phyloP scores from a whole-genome alignment of 1,139 yeast genomes.

The Torulaspora pretoriensis region DNA sequence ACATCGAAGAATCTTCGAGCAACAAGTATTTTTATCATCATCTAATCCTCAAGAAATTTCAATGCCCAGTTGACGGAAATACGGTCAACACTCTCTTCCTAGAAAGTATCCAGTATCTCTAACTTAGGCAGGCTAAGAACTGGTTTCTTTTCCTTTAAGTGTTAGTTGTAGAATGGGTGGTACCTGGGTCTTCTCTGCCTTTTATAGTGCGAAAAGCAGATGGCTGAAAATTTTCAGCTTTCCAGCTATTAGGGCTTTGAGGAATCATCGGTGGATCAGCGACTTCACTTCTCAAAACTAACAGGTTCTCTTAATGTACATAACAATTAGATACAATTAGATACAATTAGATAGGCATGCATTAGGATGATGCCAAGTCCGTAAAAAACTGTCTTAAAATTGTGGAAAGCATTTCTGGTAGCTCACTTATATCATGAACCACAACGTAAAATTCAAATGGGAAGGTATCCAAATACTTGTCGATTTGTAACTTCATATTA shows the following conservation, averaged over 20 bases:
- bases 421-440: constrained; percentile 80
- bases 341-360: not conserved
- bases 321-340: not conserved
- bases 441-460: constrained; percentile 97
- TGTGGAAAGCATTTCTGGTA: constrained; percentile 86
- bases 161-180: too few species aligned
- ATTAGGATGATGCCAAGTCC: constrained; percentile 47
- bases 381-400: constrained; percentile 90
- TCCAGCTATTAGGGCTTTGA: not conserved
- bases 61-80: not conserved
- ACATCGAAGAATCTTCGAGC: constrained; percentile 62
- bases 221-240: not conserved
- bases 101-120: constrained; percentile 1
- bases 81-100: constrained; percentile 1
- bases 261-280: too few species aligned
- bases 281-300: too few species aligned
- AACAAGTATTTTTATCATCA: constrained; percentile 47
- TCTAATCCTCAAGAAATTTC: constrained; percentile 16
- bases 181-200: not conserved
- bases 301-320: not conserved
- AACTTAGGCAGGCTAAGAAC: not conserved
- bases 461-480: constrained; percentile 84
- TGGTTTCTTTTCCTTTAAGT: not conserved
- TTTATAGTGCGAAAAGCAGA: not conserved
- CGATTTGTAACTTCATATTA: constrained; percentile 67